Evolutionary conservation across 2,329 filamentous ascomycete species (phyloP).

Genomic region (Colletotrichum lupini): DNA sequence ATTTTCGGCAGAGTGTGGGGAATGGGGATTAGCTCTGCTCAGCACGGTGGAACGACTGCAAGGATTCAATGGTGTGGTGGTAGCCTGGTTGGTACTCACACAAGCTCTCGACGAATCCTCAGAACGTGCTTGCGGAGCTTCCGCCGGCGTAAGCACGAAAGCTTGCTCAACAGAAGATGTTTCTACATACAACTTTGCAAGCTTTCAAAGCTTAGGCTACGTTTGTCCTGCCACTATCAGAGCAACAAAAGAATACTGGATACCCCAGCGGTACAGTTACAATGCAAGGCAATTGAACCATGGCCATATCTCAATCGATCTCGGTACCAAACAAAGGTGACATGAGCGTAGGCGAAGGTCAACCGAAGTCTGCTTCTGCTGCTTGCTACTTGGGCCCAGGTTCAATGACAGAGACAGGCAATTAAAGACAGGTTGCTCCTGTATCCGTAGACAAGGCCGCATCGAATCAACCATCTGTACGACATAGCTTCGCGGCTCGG

Average conservation of each 20-base stretch:
- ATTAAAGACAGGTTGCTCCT: conserved; percentile 14
- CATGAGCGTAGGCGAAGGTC: too few relatives aligned
- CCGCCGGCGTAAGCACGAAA: conserved; percentile 14
- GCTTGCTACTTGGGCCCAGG: conserved; percentile 3
- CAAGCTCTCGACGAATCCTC: conserved; percentile 5
- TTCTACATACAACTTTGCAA: neutral
- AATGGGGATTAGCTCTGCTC: conserved; percentile 4
- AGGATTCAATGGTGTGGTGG: conserved; percentile 10
- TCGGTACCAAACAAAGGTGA: too few relatives aligned
- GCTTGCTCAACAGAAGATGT: neutral
- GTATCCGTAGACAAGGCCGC: neutral
- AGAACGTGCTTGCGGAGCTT: conserved; percentile 8
- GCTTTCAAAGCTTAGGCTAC: conserved; percentile 1
- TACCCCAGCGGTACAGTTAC: neutral
- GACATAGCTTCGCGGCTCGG: conserved; percentile 30
- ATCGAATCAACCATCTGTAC: conserved; percentile 21
- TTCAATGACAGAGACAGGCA: conserved; percentile 10
- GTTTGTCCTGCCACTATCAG: neutral
- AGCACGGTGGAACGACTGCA: conserved; percentile 23
- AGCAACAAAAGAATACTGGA: neutral
- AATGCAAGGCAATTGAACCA: neutral
- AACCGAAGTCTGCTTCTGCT: neutral
- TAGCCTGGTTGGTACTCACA: neutral
- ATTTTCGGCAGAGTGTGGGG: conserved; percentile 4
- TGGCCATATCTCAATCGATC: neutral